Base-by-base conservation (phyloP, 352 stramenopile genomes). In the Phytopythium chamaehyphon region DNA sequence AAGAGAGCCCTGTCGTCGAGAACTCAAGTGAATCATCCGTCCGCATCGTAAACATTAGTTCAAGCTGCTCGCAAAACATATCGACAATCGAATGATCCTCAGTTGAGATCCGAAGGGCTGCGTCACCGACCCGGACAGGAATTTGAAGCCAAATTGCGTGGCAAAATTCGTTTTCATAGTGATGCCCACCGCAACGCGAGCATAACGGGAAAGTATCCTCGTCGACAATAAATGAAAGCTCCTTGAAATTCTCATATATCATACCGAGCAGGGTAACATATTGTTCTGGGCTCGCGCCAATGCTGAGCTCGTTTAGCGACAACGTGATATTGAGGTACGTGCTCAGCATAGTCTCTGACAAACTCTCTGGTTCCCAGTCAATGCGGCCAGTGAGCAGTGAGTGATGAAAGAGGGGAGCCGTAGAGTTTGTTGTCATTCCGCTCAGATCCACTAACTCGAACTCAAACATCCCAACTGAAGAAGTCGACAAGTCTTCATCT, bases 171-270 rank as follows among this genome's bases (percentile, higher is more conserved):
- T 63, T 61, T 9, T 69, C 66, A 54, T 75, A 79, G 55, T 95
- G 85, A 21, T 90, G 81, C 0, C 85, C 85, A 47, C 55, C 57
- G 47, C 85, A 95, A 6, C 12, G 62, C 11, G 53, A 40, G 45
- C 85, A 95, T 1, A 87, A 16, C 8, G 83, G 76, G 59, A 84
- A 95, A 0, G 78, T 88, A 31, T 95, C 80, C 74, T 93, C 85
- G 31, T 83, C 64, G 1, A 95, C 78, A 45, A 86, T 69, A 19
- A 64, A 76, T 2, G 79, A 87, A 8, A 83, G 62, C 61, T 95
- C 85, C 37, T 84, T 80, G 62, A 95, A 92, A 40, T 95, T 95
- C 44, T 95, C 85, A 47, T 86, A 93, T 23, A 93, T 90, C 47
- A 88, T 75, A n/a, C 79, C 83, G 28, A 93, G 57, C 9, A 93